phyloP scores from a whole-genome alignment of 2,329 filamentous ascomycete genomes.

The Calonectria pauciramosa region DNA sequence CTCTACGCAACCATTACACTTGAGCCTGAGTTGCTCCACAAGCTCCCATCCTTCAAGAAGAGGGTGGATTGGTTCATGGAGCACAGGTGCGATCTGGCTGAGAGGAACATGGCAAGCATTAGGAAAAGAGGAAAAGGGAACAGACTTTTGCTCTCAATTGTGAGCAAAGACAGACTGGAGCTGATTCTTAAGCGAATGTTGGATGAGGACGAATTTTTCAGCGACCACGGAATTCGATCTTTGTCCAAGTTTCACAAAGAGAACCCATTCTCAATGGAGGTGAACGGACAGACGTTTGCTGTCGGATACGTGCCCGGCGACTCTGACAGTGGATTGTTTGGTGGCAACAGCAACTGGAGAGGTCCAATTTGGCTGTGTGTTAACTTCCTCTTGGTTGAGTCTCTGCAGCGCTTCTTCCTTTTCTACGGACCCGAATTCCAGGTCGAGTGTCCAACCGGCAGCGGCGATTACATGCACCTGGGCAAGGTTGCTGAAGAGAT shows the following conservation, averaged over 20 bases:
- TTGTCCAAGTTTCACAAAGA: constrained; percentile 93
- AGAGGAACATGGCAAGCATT: constrained; percentile 96
- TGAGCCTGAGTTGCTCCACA: constrained; percentile 93
- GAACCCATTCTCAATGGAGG: constrained; percentile 93
- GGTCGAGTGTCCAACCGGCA: constrained; percentile 94
- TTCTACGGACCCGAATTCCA: constrained; percentile 92
- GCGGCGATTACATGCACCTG: constrained; percentile 94
- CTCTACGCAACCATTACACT: constrained; percentile 93
- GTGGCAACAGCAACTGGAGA: constrained; percentile 98
- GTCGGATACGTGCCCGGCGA: constrained; percentile 96
- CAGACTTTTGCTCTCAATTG: constrained; percentile 87
- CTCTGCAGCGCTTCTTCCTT: constrained; percentile 94
- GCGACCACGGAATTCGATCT: constrained; percentile 90
- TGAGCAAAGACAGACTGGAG: constrained; percentile 92
- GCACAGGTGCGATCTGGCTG: constrained; percentile 86
- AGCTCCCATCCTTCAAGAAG: constrained; percentile 92
- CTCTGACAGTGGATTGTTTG: constrained; percentile 94
- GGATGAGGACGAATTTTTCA: constrained; percentile 93
- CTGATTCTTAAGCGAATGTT: constrained; percentile 94
- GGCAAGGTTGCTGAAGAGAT: constrained; percentile 95
- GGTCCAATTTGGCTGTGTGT: constrained; percentile 96
- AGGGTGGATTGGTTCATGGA: constrained; percentile 94
- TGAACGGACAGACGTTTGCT: constrained; percentile 90
- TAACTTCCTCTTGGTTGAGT: constrained; percentile 95
- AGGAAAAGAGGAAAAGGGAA: constrained; percentile 91